phyloP scores from a whole-genome alignment of 2,329 filamentous ascomycete species.

The Botryotinia narcissicola region DNA sequence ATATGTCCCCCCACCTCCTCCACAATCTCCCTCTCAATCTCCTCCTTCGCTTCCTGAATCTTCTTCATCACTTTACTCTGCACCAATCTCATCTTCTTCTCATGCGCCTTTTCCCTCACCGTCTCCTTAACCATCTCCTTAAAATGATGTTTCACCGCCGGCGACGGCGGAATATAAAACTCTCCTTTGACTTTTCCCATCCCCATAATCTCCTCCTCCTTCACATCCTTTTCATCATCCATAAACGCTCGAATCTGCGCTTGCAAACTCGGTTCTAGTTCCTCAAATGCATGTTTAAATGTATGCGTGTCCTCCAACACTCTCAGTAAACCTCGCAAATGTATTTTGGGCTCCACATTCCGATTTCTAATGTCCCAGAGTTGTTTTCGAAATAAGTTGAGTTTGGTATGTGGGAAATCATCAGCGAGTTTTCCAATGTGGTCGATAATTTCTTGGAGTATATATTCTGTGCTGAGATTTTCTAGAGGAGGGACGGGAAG shows the following conservation, averaged over 20 bases:
- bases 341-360: constrained; percentile 36
- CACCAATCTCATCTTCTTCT: not conserved
- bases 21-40: not conserved
- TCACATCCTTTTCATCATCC: constrained; percentile 27
- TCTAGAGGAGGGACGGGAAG: constrained; percentile 28
- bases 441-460: constrained; percentile 39
- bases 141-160: constrained; percentile 39
- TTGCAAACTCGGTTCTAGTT: constrained; percentile 36
- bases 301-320: constrained; percentile 36
- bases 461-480: constrained; percentile 33
- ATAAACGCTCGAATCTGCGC: constrained; percentile 38
- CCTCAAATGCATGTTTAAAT: constrained; percentile 34
- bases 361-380: constrained; percentile 36
- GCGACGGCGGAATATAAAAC: constrained; percentile 38
- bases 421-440: constrained; percentile 35
- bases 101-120: not conserved
- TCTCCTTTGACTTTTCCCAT: constrained; percentile 24
- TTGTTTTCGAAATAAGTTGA: constrained; percentile 34
- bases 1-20: constrained; percentile 3
- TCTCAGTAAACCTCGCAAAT: constrained; percentile 38
- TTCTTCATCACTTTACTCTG: constrained; percentile 20
- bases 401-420: constrained; percentile 33
- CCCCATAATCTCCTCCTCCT: constrained; percentile 30
- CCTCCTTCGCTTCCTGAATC: constrained; percentile 15
- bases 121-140: constrained; percentile 25